Evolutionary conservation across 371 early-diverging fungal species (phyloP).

Genomic region (Apophysomyces ossiformis): DNA sequence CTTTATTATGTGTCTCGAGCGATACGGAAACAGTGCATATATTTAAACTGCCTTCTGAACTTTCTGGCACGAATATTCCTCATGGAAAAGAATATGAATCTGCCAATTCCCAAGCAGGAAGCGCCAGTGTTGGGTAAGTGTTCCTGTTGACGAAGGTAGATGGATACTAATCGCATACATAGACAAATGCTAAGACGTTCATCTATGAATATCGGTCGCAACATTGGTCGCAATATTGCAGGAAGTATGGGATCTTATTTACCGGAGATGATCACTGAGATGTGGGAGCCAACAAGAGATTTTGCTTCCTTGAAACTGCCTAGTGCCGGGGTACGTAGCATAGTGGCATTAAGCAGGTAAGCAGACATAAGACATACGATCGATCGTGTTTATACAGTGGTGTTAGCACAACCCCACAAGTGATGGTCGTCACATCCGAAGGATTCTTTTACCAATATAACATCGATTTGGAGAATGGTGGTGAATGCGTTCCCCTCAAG

Average conservation of each 20-base stretch:
- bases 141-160: background rate
- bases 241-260: conserved; percentile 84
- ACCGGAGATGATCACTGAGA: conserved; percentile 87
- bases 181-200: conserved; percentile 61
- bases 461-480: conserved; percentile 90
- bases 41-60: conserved; percentile 67
- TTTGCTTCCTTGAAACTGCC: conserved; percentile 93
- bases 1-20: conserved; percentile 86
- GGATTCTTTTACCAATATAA: conserved; percentile 91
- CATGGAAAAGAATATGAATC: conserved; percentile 12
- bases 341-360: conserved; percentile 81
- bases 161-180: background rate
- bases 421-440: conserved; percentile 91
- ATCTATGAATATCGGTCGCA: conserved; percentile 62
- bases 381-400: background rate
- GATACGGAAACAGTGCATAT: conserved; percentile 98
- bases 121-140: conserved; percentile 26
- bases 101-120: conserved; percentile 12
- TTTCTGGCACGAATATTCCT: conserved; percentile 11
- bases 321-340: conserved; percentile 76
- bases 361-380: conserved; percentile 69
- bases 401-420: conserved; percentile 72
- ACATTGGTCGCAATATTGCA: conserved; percentile 65
- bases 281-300: conserved; percentile 95
- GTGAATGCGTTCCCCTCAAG: conserved; percentile 87